A percentile compares a stretch with the other conserved stretches of the same genome.
Conservation (phyloP, 164 flowering plant species). For the Saururus chinensis region DNA sequence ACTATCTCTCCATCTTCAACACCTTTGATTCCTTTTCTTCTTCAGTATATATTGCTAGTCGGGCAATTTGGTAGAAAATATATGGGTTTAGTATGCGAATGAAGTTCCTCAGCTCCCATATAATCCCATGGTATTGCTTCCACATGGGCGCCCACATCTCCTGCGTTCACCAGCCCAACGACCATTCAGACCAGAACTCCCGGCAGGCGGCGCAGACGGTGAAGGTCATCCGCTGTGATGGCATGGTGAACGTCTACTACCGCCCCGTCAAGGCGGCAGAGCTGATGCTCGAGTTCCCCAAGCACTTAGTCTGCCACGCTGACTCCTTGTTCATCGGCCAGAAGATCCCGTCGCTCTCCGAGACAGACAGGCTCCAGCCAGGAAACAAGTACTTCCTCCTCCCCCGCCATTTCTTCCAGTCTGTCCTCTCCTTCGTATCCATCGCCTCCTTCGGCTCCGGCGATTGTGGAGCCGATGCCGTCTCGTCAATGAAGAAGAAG, state of each 20-base stretch:
- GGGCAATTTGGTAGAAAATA: not conserved
- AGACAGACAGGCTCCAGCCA: constrained; percentile 34
- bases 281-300: constrained; percentile 46
- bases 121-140: constrained; percentile 17
- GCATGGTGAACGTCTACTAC: constrained; percentile 37
- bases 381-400: constrained; percentile 65
- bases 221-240: constrained; percentile 49
- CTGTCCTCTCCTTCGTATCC: constrained; percentile 47
- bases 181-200: not conserved
- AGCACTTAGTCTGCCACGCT: constrained; percentile 46
- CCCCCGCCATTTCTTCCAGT: constrained; percentile 40
- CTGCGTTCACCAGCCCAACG: constrained; percentile 9
- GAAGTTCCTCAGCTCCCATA: constrained; percentile 13
- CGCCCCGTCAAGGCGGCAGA: constrained; percentile 39
- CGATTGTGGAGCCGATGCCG: not conserved
- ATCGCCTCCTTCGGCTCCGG: constrained; percentile 30
- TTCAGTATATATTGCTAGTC: not conserved
- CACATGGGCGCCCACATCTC: constrained; percentile 18
- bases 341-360: constrained; percentile 46
- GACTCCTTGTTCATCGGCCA: constrained; percentile 61
- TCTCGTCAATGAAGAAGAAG: not conserved
- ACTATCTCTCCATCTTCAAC: not conserved
- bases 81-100: constrained; percentile 9
- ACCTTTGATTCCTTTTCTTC: not conserved
- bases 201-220: constrained; percentile 9